These are phyloP conservation scores for Mycena belliarum DNA, from an alignment of 768 basidiomycete species.

Conservation along the genomic window DNA sequence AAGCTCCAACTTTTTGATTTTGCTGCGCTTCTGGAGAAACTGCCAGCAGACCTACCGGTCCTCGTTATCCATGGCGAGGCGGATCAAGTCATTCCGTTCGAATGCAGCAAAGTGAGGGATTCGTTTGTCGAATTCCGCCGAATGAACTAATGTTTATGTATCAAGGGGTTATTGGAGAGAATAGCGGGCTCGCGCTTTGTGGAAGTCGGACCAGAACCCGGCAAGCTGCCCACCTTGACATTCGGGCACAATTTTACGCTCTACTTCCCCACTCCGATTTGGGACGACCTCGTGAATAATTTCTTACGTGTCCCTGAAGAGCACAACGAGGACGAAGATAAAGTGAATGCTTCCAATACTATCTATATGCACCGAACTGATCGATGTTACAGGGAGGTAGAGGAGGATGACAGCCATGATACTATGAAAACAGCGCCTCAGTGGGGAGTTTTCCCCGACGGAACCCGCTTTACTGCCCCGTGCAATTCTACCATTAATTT, in stretches of 20 bases:
- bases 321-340: too few relatives aligned
- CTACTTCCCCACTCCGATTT: conserved; percentile 39
- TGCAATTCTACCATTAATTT: neutral
- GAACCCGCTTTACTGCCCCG: neutral
- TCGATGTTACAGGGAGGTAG: too few relatives aligned
- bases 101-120: conserved; percentile 30
- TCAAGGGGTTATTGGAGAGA: conserved; percentile 31
- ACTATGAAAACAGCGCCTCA: too few relatives aligned
- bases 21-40: conserved; percentile 27
- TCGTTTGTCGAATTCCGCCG: too few relatives aligned
- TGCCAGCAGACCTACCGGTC: conserved; percentile 35
- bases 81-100: conserved; percentile 37
- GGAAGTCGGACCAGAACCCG: conserved; percentile 29
- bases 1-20: conserved; percentile 36
- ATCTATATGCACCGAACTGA: too few relatives aligned
- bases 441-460: too few relatives aligned
- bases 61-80: conserved; percentile 43
- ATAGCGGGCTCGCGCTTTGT: conserved; percentile 35
- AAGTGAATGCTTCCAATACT: too few relatives aligned
- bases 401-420: too few relatives aligned
- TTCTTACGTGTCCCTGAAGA: conserved; percentile 25
- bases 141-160: too few relatives aligned
- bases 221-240: conserved; percentile 35
- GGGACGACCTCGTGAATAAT: conserved; percentile 33
- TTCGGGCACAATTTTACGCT: conserved; percentile 45